Percentiles rank a stretch among this genome's conserved stretches.
Evolutionary conservation across 257 asterid species (phyloP).

Genomic region (Scutellaria minor): DNA sequence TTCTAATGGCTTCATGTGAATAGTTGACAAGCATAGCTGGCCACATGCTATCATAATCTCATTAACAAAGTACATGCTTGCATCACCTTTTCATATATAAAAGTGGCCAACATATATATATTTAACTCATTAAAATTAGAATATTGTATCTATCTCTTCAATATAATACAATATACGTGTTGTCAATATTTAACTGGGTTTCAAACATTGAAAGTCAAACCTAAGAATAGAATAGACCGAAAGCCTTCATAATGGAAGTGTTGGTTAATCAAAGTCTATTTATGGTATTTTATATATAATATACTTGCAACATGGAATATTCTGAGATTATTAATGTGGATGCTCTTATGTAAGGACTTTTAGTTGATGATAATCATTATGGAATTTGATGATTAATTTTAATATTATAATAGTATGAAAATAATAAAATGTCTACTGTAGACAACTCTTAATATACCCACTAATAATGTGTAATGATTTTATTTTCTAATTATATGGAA

Average conservation of each 20-base stretch:
- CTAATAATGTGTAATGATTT: too few relatives aligned
- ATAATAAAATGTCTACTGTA: too few relatives aligned
- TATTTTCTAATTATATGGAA: too few relatives aligned
- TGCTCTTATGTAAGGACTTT: neutral
- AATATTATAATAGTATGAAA: too few relatives aligned
- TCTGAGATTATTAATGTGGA: neutral
- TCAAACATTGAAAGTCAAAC: slow-evolving; percentile 32
- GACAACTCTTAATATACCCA: too few relatives aligned
- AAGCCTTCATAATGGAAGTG: slow-evolving; percentile 33
- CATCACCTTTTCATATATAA: slow-evolving; percentile 15
- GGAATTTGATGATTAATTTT: neutral
- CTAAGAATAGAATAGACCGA: slow-evolving; percentile 42
- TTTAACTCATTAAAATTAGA: too few relatives aligned
- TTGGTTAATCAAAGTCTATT: too few relatives aligned
- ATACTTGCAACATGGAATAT: too few relatives aligned
- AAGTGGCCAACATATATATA: neutral
- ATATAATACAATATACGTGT: neutral
- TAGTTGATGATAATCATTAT: neutral
- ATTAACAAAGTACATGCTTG: slow-evolving; percentile 25
- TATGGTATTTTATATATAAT: too few relatives aligned
- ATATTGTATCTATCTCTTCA: too few relatives aligned
- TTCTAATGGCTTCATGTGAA: slow-evolving; percentile 35
- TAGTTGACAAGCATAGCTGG: slow-evolving; percentile 46
- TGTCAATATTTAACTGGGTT: slow-evolving; percentile 27
- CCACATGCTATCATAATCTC: slow-evolving; percentile 46